Conservation (phyloP, 306 rosid genomes). For the Argentina anserina region DNA sequence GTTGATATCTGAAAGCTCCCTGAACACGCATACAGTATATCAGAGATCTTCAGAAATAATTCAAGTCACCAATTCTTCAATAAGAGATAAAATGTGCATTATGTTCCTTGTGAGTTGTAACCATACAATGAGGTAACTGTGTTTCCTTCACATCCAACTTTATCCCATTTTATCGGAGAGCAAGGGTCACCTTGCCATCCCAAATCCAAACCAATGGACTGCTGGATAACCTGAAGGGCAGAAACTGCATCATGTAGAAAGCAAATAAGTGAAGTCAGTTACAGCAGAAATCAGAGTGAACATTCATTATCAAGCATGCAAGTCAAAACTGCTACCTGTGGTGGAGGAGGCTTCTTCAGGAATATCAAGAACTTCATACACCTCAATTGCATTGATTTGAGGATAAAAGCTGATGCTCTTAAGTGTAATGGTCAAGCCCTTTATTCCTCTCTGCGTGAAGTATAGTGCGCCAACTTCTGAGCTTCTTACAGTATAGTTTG, state of each 20-base stretch:
- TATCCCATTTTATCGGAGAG: slow-evolving; percentile 73
- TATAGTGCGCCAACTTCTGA: slow-evolving; percentile 62
- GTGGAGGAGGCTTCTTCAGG: slow-evolving; percentile 85
- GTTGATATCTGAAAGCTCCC: slow-evolving; percentile 67
- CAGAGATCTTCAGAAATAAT: background rate
- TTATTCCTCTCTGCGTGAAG: slow-evolving; percentile 38
- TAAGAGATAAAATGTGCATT: background rate
- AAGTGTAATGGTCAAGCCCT: slow-evolving; percentile 61
- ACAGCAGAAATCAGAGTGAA: background rate
- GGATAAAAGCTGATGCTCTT: slow-evolving; percentile 58
- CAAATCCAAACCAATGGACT: slow-evolving; percentile 69
- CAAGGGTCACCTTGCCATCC: slow-evolving; percentile 99
- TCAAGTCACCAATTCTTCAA: background rate
- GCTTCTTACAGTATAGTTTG: slow-evolving; percentile 56
- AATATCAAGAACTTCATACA: slow-evolving; percentile 64
- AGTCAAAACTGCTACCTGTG: slow-evolving; percentile 48
- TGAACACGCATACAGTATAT: slow-evolving; percentile 18
- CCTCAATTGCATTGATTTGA: slow-evolving; percentile 88
- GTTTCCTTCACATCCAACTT: slow-evolving; percentile 75
- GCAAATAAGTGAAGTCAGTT: slow-evolving; percentile 19
- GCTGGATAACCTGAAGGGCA: slow-evolving; percentile 80
- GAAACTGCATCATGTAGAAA: slow-evolving; percentile 57
- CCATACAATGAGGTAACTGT: slow-evolving; percentile 71
- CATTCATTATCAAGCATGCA: slow-evolving; percentile 2
- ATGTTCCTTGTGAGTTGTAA: background rate